Base-by-base conservation (phyloP, 1,139 yeast species). In the Kazachstania sp. region DNA sequence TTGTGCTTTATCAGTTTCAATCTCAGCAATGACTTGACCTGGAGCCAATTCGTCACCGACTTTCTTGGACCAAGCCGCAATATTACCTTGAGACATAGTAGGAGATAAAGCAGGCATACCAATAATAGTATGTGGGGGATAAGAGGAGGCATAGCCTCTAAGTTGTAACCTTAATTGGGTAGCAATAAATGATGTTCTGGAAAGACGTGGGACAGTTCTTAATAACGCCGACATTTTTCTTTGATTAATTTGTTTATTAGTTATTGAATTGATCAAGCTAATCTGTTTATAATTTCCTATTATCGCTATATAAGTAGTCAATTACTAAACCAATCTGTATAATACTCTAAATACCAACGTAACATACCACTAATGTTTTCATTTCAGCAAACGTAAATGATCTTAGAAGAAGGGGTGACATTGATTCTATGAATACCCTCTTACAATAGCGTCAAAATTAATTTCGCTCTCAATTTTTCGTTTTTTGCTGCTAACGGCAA, bases 1-100 rank as follows among this genome's bases (percentile, higher is more conserved):
- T 55, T 90, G 84, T 49, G 99, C 98, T 75, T 92, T 92, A 69
- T 92, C 99, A 56, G 99, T 92, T 73, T 92, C 98, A 56, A 92
- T 84, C 70, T 92, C 98, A 49, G 96, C 97, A 59, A 92, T 79
- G 48, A 94, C 82, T 65, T 90, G 97, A 68, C 98, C 97, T 29
- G 97, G 94, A 28, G 75, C 60, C 58, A 92, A 78, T 68, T 79
- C 71, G 65, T 92, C 97, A 63, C 98, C 98, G 45, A 82, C 87
- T 46, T 78, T 71, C 73, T 88, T 90, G 64, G 81, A 77, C 97
- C 97, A 92, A 51, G 79, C 74, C 43, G 90, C 92, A 56, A 92
- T 74, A 67, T 81, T 83, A 66, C 98, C 98, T 66, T 85, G 92
- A 52, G 96, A 85, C 98, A 92, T 92, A 49, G 98, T 92, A 57